Percentiles rank a stretch among this genome's conserved stretches.
These are phyloP conservation scores for Rubia tinctorum DNA, from an alignment of 305 asterid species.

Conservation along the genomic window DNA sequence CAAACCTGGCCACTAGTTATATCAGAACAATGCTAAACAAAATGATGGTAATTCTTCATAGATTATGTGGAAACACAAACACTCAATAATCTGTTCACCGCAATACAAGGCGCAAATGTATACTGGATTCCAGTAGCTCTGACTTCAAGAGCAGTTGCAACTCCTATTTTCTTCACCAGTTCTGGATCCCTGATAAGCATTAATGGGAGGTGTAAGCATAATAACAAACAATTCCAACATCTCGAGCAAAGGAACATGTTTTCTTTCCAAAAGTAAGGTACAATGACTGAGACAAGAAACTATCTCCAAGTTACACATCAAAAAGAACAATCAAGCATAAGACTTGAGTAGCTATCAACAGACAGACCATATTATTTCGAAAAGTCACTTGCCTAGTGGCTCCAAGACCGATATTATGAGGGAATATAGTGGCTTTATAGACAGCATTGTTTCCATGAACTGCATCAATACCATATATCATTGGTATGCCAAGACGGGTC, in stretches of 20 bases:
- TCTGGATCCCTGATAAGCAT: slow-evolving; percentile 34
- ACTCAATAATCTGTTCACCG: slow-evolving; percentile 24
- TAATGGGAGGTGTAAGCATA: too few species aligned
- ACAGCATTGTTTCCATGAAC: slow-evolving; percentile 43
- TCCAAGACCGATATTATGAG: slow-evolving; percentile 47
- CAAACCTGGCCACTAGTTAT: slow-evolving; percentile 25
- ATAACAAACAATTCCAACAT: not conserved
- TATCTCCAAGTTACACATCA: not conserved
- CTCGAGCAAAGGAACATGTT: not conserved
- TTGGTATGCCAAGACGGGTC: slow-evolving; percentile 41
- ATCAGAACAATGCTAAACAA: not conserved
- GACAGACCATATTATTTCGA: not conserved
- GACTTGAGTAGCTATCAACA: not conserved
- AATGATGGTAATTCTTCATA: not conserved
- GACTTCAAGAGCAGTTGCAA: slow-evolving; percentile 49
- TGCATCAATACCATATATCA: slow-evolving; percentile 48
- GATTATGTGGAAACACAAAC: not conserved
- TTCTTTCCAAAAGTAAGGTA: not conserved
- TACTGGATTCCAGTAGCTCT: slow-evolving; percentile 50
- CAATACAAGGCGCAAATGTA: slow-evolving; percentile 43
- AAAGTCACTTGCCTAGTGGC: slow-evolving; percentile 40
- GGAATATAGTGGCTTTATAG: slow-evolving; percentile 44
- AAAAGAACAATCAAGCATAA: not conserved
- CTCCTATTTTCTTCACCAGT: slow-evolving; percentile 38
- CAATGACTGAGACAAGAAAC: not conserved